Evolutionary conservation across 2,329 filamentous ascomycete genomes (phyloP), one percentile per base, ranked within the genome.

Genomic region (Diplodia intermedia): DNA sequence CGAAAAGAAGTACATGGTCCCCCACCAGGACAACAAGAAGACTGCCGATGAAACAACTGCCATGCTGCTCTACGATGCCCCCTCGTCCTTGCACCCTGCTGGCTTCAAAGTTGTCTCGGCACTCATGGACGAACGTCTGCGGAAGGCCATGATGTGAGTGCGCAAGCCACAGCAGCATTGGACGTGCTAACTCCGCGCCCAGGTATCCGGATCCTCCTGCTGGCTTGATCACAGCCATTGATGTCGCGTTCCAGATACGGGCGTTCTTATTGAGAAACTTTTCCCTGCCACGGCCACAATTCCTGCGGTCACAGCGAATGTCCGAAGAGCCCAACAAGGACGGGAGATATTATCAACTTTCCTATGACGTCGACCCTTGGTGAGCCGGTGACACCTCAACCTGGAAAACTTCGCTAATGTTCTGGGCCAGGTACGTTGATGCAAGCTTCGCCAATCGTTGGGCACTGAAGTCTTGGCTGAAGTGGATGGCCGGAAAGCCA

Each of bases 351-450:
- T 81, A 83, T 65, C 75, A 79, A 72, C 75, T 79, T 0, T 71
- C 81, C 47, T 91, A 88, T 78, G 83, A 89, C 31, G 85, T 86
- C 12, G 85, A 88, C 56, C 90, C 90, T 2, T 91, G 86, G 78
- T 92, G 40, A 62, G 43, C 15, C 11, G 12, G 15, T 55, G 4
- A 20, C 55, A 26, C 14, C 9, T 4, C 6, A 14, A 12, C 5
- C 12, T 56, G 31, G 2, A 12, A 12, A 4, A 14, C 9, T 14
- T 38, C n/a, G 36, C 63, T 66, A 23, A 66, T 26, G 15, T n/a
- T 12, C 7, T 38, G 15, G n/a, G 8, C 43, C 49, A 67, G 77
- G 78, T 77, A 75, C 76, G 82, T 86, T 29, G 82, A 85, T 69
- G 83, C 83, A 33, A 90, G 85, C 0, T 76, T 86, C 50, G 87